Conservation (phyloP, 371 early-diverging fungal genomes). For the Mucor piriformis region DNA sequence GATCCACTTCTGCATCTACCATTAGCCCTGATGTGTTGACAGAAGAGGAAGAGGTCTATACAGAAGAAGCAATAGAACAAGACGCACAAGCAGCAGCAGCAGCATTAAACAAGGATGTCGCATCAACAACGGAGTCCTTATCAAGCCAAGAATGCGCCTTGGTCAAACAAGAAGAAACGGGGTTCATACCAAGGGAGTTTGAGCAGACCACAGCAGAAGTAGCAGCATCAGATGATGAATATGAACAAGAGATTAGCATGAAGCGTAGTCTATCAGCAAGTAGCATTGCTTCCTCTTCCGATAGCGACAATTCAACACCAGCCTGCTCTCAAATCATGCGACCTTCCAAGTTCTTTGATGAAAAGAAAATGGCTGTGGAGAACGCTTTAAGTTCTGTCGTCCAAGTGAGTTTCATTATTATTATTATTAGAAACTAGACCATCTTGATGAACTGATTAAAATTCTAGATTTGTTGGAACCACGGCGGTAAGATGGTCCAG, state of each 20-base stretch:
- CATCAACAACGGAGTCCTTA: no score
- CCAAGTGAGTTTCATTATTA: background rate
- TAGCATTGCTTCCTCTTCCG: slow-evolving; percentile 11
- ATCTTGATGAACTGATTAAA: no score
- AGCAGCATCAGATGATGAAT: background rate
- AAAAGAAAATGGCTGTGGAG: background rate
- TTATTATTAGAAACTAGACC: no score
- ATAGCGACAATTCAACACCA: slow-evolving; percentile 10
- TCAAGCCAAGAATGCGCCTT: no score
- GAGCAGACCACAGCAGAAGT: background rate
- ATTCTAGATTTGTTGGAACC: slow-evolving; percentile 51
- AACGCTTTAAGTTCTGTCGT: background rate
- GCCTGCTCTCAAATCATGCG: slow-evolving; percentile 12
- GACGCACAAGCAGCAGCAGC: slow-evolving; percentile 3
- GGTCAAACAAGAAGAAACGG: no score
- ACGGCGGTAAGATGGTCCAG: slow-evolving; percentile 51
- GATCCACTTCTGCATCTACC: no score
- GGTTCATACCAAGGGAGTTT: no score
- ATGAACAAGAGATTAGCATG: background rate
- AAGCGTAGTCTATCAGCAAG: slow-evolving; percentile 6
- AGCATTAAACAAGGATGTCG: background rate
- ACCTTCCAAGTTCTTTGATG: background rate
- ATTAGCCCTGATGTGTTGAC: no score
- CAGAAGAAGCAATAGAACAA: background rate
- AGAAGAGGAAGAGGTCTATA: background rate